phyloP scores from a whole-genome alignment of 164 flowering plant genomes.

The Kingdonia uniflora region DNA sequence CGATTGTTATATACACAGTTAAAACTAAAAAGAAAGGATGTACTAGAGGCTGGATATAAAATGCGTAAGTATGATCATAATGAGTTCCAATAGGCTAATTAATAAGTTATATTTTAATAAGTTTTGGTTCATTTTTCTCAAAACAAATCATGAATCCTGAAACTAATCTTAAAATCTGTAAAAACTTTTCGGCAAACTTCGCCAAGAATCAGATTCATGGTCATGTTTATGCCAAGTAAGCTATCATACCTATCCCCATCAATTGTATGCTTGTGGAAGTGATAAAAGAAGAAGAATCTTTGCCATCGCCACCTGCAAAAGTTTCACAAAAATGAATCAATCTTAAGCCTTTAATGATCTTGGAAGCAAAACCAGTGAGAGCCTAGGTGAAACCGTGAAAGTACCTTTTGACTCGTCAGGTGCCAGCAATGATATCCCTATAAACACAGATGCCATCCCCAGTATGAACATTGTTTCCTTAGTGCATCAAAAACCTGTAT shows the following conservation, averaged over 20 bases:
- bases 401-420: constrained; percentile 90
- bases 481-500: constrained; percentile 76
- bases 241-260: constrained; percentile 53
- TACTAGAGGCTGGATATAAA: too few relatives aligned
- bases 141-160: too few relatives aligned
- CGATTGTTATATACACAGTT: too few relatives aligned
- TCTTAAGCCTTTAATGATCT: not conserved
- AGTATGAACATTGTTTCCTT: constrained; percentile 78
- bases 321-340: constrained; percentile 2
- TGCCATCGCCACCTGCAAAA: constrained; percentile 59
- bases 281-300: constrained; percentile 42
- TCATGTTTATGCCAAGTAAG: not conserved
- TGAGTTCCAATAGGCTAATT: too few relatives aligned
- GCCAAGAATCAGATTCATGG: too few relatives aligned
- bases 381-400: not conserved
- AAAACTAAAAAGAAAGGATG: too few relatives aligned
- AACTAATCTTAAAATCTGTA: too few relatives aligned
- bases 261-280: constrained; percentile 25
- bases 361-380: constrained; percentile 1
- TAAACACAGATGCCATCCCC: constrained; percentile 78
- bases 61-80: too few relatives aligned
- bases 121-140: too few relatives aligned
- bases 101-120: too few relatives aligned
- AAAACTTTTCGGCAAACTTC: too few relatives aligned
- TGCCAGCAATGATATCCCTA: constrained; percentile 92